phyloP scores from a whole-genome alignment of 1,284 basidiomycete genomes.

The Cryptococcus sp. region DNA sequence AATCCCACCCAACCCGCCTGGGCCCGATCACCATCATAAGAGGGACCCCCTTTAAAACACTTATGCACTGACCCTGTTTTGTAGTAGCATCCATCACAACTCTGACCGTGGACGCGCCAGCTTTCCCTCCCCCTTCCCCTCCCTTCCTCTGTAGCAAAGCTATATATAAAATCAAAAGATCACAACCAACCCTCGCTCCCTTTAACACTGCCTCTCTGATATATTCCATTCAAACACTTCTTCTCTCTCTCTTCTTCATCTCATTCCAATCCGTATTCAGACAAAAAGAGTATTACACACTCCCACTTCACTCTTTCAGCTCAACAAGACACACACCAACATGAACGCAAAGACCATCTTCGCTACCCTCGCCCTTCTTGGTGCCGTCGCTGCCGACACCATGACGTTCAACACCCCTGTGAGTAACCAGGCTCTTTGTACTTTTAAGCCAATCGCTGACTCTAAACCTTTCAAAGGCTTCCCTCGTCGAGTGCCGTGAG shows the following conservation, averaged over 20 bases:
- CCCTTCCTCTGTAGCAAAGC: too few relatives aligned
- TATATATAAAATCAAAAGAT: not conserved
- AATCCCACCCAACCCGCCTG: too few relatives aligned
- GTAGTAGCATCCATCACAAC: too few relatives aligned
- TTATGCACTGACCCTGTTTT: too few relatives aligned
- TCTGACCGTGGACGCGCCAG: too few relatives aligned
- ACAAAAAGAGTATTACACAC: not conserved
- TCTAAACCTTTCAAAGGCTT: constrained; percentile 23
- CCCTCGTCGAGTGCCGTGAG: constrained; percentile 57
- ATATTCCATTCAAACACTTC: constrained; percentile 1
- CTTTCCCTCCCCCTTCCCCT: too few relatives aligned
- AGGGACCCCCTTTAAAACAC: too few relatives aligned
- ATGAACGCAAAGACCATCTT: constrained; percentile 30
- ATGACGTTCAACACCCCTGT: constrained; percentile 65
- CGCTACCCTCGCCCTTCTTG: constrained; percentile 23
- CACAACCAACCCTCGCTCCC: not conserved
- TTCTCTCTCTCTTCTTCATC: not conserved
- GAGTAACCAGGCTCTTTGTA: constrained; percentile 8
- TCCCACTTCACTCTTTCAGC: not conserved
- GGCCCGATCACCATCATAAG: too few relatives aligned
- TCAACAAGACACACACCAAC: constrained; percentile 2
- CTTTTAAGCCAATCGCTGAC: not conserved
- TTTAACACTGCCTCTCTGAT: not conserved
- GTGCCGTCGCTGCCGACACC: constrained; percentile 54
- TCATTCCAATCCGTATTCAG: constrained; percentile 1